These are phyloP conservation scores for Populus ilicifolia DNA, from an alignment of 345 rosid species.

Conservation along the genomic window DNA sequence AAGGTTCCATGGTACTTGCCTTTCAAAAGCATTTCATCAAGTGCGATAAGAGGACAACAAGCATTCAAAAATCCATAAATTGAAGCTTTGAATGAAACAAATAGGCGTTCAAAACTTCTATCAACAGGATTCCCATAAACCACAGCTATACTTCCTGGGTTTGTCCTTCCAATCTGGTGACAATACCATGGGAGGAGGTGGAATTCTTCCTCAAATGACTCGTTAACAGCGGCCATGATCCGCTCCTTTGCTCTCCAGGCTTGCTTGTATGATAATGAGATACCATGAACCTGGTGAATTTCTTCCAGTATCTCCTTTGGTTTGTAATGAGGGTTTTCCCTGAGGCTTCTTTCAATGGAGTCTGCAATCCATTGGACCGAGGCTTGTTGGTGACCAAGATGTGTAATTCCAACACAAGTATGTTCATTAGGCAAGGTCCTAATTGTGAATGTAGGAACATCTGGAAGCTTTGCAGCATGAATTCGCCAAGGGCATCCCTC, in stretches of 20 bases:
- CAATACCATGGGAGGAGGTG: constrained; percentile 21
- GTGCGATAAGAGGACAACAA: constrained; percentile 19
- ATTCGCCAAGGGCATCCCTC: constrained; percentile 98
- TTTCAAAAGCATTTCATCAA: constrained; percentile 14
- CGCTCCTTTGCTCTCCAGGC: constrained; percentile 96
- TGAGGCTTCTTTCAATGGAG: constrained; percentile 77
- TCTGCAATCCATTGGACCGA: constrained; percentile 95
- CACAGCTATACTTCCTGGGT: constrained; percentile 27
- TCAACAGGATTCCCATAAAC: constrained; percentile 18
- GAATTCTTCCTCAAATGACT: constrained; percentile 21
- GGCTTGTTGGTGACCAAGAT: constrained; percentile 97
- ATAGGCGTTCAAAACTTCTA: constrained; percentile 19
- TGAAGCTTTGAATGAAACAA: constrained; percentile 24
- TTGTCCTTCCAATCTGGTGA: constrained; percentile 15
- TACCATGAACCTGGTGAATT: constrained; percentile 84
- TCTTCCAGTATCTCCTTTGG: constrained; percentile 97
- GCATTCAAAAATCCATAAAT: constrained; percentile 25
- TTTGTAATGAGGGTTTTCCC: constrained; percentile 80
- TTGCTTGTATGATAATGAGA: constrained; percentile 89
- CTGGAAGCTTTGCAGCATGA: constrained; percentile 94
- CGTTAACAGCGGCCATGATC: constrained; percentile 15
- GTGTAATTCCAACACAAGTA: constrained; percentile 77
- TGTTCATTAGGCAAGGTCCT: constrained; percentile 77
- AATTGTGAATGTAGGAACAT: constrained; percentile 91
- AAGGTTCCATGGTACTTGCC: constrained; percentile 38